A percentile compares a stretch with the other conserved stretches of the same genome.
phyloP scores from a whole-genome alignment of 1,284 basidiomycete genomes.

The Papiliotrema laurentii region DNA sequence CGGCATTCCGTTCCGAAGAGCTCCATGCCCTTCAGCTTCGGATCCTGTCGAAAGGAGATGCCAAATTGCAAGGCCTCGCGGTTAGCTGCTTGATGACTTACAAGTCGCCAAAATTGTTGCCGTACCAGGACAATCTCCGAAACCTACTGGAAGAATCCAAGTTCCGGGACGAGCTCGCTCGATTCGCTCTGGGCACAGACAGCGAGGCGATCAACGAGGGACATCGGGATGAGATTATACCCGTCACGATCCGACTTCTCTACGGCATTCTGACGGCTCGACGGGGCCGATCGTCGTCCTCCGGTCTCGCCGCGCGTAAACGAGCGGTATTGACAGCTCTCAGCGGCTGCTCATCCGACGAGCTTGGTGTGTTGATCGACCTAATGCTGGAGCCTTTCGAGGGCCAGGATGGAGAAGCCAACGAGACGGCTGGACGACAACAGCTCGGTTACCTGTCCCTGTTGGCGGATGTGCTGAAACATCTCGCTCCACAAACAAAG shows the following conservation, averaged over 20 bases:
- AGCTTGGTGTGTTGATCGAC: slow-evolving; percentile 74
- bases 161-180: slow-evolving; percentile 82
- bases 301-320: slow-evolving; percentile 66
- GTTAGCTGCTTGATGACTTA: slow-evolving; percentile 80
- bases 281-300: slow-evolving; percentile 59
- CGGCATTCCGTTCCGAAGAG: slow-evolving; percentile 64
- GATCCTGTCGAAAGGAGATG: slow-evolving; percentile 83
- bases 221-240: slow-evolving; percentile 68
- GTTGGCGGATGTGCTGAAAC: slow-evolving; percentile 75
- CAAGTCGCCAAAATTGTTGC: slow-evolving; percentile 64
- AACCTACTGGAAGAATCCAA: slow-evolving; percentile 76
- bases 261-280: slow-evolving; percentile 87
- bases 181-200: slow-evolving; percentile 58
- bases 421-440: slow-evolving; percentile 58
- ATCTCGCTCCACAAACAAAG: slow-evolving; percentile 68
- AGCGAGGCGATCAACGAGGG: slow-evolving; percentile 56
- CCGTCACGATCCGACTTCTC: slow-evolving; percentile 69
- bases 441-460: slow-evolving; percentile 77
- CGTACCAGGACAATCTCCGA: slow-evolving; percentile 65
- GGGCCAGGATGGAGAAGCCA: slow-evolving; percentile 5
- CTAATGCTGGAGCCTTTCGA: slow-evolving; percentile 81
- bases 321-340: slow-evolving; percentile 72
- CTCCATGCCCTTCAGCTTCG: slow-evolving; percentile 66
- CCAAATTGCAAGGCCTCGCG: slow-evolving; percentile 68
- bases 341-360: slow-evolving; percentile 64